A percentile compares a stretch with the other conserved stretches of the same genome.
Conservation (phyloP, 345 rosid species). For the Eutrema yunnanense region DNA sequence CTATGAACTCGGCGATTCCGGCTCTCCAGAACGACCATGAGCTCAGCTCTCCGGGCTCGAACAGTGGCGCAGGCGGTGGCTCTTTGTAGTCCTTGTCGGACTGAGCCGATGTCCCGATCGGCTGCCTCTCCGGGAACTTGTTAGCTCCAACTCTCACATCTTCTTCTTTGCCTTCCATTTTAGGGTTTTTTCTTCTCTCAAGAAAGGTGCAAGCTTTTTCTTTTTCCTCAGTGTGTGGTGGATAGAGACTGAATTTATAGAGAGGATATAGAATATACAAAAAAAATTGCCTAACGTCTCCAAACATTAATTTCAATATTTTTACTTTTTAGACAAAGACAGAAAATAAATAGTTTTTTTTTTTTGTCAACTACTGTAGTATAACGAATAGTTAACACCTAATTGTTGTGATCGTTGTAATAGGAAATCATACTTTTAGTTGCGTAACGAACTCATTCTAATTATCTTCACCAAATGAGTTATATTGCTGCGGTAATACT, state of each 20-base stretch:
- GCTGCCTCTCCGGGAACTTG: slow-evolving; percentile 32
- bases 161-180: slow-evolving; percentile 33
- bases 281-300: slow-evolving; percentile 16
- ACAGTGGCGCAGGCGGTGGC: slow-evolving; percentile 39
- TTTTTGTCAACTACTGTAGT: background rate
- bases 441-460: background rate
- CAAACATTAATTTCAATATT: background rate
- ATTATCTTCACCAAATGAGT: background rate
- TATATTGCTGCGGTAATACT: background rate
- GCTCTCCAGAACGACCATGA: slow-evolving; percentile 42
- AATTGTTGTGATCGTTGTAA: background rate
- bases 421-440: background rate
- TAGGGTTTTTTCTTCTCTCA: slow-evolving; percentile 9
- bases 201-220: background rate
- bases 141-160: slow-evolving; percentile 32
- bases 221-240: background rate
- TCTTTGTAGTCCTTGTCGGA: slow-evolving; percentile 32
- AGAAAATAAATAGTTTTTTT: background rate
- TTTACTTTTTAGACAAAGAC: background rate
- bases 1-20: slow-evolving; percentile 38
- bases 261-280: background rate
- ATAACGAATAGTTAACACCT: background rate
- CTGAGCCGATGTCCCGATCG: slow-evolving; percentile 33
- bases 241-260: slow-evolving; percentile 2
- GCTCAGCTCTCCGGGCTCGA: slow-evolving; percentile 35